Evolutionary conservation across 1,139 yeast genomes (phyloP), one percentile per base, ranked within the genome.

Genomic region (Kluyveromyces sp.): DNA sequence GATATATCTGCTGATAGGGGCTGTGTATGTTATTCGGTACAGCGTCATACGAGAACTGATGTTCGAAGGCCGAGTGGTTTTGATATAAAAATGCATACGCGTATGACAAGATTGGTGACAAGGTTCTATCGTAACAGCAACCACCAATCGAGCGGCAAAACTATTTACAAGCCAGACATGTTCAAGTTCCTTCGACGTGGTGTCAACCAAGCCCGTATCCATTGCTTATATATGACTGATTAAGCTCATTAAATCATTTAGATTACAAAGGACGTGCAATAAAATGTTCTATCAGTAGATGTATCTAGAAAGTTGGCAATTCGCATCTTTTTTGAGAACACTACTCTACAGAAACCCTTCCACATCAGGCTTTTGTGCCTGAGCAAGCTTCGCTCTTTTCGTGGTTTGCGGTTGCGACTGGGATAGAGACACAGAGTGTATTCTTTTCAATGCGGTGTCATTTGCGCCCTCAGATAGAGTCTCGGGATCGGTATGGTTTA

Each of bases 1-100:
- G 45, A 69, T 88, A 11, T 84, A 80, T 40, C 68, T 88, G 49
- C 73, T 68, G 6, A 63, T 68, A 16, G 79, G 77, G n/a, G 86
- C 89, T 32, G 78, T 88, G 9, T 87, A 85, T 56, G 87, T 85
- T 36, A 73, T 86, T 58, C 71, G 86, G 46, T 89, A 86, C 64
- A 71, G 72, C 18, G 73, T 60, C 19, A 55, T 63, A 16, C 51
- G 57, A 40, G 54, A 54, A 15, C 48, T 61, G 17, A 38, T 63
- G 17, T 46, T 40, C 30, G 59, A 57, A 11, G 54, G 52, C 22
- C 56, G 55, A 42, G 55, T 60, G 11, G 53, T 53, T 32, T 46
- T 63, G 26, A 55, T 63, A 46, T 63, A 30, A 30, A 19, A 13
- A 16, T 8, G 12, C 12, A 30, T 12, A n/a, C n/a, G n/a, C n/a